These are phyloP conservation scores for Diaporthe sp. DNA, from an alignment of 2,329 filamentous ascomycete genomes.

Conservation along the genomic window DNA sequence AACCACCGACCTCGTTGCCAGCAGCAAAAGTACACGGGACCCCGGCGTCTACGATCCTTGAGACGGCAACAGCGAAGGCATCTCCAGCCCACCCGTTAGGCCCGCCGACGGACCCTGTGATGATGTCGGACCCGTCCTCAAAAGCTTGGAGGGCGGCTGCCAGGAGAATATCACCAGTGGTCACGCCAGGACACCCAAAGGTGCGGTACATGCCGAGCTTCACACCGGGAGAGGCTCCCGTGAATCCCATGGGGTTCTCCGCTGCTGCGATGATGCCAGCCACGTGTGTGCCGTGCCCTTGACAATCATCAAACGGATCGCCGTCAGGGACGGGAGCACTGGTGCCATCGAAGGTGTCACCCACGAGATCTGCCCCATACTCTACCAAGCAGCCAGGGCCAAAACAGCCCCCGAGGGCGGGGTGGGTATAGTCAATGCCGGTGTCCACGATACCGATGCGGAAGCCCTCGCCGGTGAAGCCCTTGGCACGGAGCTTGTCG, in stretches of 20 bases:
- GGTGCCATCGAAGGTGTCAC: constrained; percentile 50
- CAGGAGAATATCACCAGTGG: constrained; percentile 56
- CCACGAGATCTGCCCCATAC: constrained; percentile 63
- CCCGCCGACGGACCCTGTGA: constrained; percentile 49
- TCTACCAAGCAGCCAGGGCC: constrained; percentile 62
- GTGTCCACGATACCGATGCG: constrained; percentile 59
- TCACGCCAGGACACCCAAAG: constrained; percentile 50
- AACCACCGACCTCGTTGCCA: constrained; percentile 47
- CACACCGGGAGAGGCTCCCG: constrained; percentile 58
- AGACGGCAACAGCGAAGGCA: constrained; percentile 46
- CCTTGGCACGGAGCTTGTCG: constrained; percentile 57
- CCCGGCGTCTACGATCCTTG: constrained; percentile 50
- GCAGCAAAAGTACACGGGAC: constrained; percentile 48
- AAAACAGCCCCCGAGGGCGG: constrained; percentile 67
- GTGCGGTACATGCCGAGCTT: constrained; percentile 58
- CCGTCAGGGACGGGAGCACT: constrained; percentile 52
- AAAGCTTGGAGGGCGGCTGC: constrained; percentile 59
- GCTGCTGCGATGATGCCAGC: constrained; percentile 63
- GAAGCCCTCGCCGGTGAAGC: constrained; percentile 60
- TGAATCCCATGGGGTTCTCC: constrained; percentile 54
- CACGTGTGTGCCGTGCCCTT: constrained; percentile 61
- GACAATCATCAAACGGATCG: constrained; percentile 56
- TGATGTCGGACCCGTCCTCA: constrained; percentile 56
- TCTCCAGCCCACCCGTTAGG: constrained; percentile 48
- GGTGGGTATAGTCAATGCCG: constrained; percentile 63